phyloP scores from a whole-genome alignment of 1,284 basidiomycete genomes.

The Microbotryum scabiosae region DNA sequence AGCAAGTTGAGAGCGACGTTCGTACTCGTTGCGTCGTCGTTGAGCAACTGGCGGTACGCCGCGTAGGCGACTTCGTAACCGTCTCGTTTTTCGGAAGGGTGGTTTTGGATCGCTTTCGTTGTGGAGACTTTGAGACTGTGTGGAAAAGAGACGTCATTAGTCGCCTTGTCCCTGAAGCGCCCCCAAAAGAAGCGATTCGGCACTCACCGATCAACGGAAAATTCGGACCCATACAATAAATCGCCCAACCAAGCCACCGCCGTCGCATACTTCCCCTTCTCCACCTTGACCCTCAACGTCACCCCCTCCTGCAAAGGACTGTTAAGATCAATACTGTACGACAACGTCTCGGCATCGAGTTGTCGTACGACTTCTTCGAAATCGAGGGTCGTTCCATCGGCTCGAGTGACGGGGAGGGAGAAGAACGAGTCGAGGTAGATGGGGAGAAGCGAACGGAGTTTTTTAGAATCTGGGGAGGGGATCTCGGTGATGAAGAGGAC shows the following conservation, averaged over 20 bases:
- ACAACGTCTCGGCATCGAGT: constrained; percentile 85
- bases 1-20: constrained; percentile 64
- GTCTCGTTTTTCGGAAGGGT: constrained; percentile 90
- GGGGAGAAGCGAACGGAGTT: constrained; percentile 45
- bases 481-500: constrained; percentile 66
- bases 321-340: constrained; percentile 64
- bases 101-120: constrained; percentile 79
- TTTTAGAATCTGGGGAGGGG: constrained; percentile 55
- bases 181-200: too few species aligned
- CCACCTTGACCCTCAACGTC: constrained; percentile 73
- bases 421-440: constrained; percentile 84
- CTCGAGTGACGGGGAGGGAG: constrained; percentile 68
- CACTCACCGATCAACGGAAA: constrained; percentile 69
- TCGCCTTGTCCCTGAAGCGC: too few species aligned
- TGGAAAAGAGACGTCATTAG: background rate
- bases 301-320: constrained; percentile 63
- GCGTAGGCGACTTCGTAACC: constrained; percentile 72
- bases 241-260: constrained; percentile 84
- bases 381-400: constrained; percentile 59
- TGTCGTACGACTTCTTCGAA: constrained; percentile 88
- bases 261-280: constrained; percentile 66
- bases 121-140: constrained; percentile 69
- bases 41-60: constrained; percentile 57
- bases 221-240: constrained; percentile 71
- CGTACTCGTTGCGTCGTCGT: constrained; percentile 51